A percentile compares a stretch with the other conserved stretches of the same genome.
Evolutionary conservation across 495 filamentous ascomycete genomes (phyloP).

Genomic region (Daldinia vernicosa): DNA sequence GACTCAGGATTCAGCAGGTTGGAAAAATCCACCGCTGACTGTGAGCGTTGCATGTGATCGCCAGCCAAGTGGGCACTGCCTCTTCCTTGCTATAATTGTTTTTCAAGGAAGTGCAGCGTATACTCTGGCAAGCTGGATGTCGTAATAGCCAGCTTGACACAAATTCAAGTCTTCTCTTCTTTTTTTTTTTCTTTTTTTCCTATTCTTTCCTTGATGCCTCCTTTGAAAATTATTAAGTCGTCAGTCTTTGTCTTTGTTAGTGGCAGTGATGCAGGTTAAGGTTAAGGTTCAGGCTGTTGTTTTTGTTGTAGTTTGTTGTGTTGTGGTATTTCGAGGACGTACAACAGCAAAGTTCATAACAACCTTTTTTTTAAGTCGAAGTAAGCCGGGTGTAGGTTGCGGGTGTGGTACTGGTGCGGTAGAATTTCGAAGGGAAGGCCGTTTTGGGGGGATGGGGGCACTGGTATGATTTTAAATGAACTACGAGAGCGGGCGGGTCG

Average conservation of each 20-base stretch:
- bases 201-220: background rate
- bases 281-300: too few species aligned
- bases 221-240: conserved; percentile 4
- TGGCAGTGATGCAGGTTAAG: background rate
- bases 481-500: conserved; percentile 44
- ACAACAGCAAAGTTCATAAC: conserved; percentile 22
- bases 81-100: conserved; percentile 33
- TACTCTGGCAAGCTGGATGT: conserved; percentile 12
- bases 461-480: conserved; percentile 49
- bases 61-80: conserved; percentile 47
- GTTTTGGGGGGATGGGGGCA: conserved; percentile 45
- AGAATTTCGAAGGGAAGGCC: conserved; percentile 44
- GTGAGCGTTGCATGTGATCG: conserved; percentile 77
- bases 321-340: conserved; percentile 16
- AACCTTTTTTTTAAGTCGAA: conserved; percentile 36
- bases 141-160: background rate
- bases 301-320: background rate
- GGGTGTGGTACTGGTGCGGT: conserved; percentile 40
- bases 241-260: background rate
- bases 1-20: conserved; percentile 77
- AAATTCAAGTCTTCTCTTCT: conserved; percentile 1
- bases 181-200: background rate
- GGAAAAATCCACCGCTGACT: conserved; percentile 77
- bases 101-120: conserved; percentile 10
- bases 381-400: conserved; percentile 32